These are phyloP conservation scores for Cutaneotrichosporon sp. DNA, from an alignment of 1,284 basidiomycete genomes.

Conservation along the genomic window DNA sequence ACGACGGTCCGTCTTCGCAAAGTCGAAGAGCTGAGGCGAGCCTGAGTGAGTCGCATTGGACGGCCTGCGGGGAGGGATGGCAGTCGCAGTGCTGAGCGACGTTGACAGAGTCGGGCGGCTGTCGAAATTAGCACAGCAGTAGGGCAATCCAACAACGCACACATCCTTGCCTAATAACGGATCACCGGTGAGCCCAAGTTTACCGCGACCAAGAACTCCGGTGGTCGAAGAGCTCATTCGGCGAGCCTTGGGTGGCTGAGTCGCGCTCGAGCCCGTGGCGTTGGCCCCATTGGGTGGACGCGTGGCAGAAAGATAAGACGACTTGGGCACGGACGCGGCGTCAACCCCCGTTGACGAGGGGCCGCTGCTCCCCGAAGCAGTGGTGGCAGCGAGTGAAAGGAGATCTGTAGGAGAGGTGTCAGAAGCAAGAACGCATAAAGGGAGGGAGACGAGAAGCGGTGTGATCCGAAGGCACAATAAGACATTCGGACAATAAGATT, in stretches of 20 bases:
- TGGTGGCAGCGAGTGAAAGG: constrained; percentile 27
- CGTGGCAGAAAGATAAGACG: constrained; percentile 35
- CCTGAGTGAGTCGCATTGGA: constrained; percentile 17
- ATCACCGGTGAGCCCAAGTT: constrained; percentile 39
- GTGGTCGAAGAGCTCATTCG: constrained; percentile 44
- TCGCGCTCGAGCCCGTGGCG: constrained; percentile 6
- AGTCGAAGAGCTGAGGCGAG: constrained; percentile 43
- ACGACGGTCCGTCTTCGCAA: constrained; percentile 42
- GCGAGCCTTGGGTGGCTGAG: constrained; percentile 23
- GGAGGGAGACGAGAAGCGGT: neutral
- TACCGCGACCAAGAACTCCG: constrained; percentile 44
- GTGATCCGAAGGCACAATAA: neutral
- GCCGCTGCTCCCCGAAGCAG: neutral
- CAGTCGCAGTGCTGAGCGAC: constrained; percentile 18
- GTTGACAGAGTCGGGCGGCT: constrained; percentile 24
- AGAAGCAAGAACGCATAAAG: neutral
- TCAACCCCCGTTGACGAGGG: constrained; percentile 7
- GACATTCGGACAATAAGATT: neutral
- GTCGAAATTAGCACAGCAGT: too few species aligned
- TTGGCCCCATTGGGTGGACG: constrained; percentile 22
- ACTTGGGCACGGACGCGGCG: constrained; percentile 34
- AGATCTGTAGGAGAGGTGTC: constrained; percentile 28
- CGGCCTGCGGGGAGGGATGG: constrained; percentile 30
- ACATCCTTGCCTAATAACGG: constrained; percentile 1
- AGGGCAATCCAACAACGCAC: neutral